A percentile compares a stretch with the other conserved stretches of the same genome.
Conservation (phyloP, 2,329 filamentous ascomycete genomes). For the Pseudogymnoascus sp. region DNA sequence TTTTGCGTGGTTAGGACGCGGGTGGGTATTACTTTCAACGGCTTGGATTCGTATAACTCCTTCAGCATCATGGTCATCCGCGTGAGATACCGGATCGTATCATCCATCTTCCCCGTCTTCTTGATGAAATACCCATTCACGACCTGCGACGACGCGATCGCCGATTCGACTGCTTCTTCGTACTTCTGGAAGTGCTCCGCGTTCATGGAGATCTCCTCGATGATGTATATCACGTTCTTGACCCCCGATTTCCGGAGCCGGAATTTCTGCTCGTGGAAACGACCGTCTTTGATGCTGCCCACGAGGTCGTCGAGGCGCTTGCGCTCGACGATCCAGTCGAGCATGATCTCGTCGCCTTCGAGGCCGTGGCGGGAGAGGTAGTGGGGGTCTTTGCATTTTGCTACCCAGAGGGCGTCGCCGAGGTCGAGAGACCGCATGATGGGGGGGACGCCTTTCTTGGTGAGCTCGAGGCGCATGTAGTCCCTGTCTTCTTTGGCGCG, state of each 20-base stretch:
- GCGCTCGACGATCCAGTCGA: constrained; percentile 75
- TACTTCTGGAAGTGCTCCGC: constrained; percentile 45
- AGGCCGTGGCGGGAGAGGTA: constrained; percentile 47
- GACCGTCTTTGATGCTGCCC: constrained; percentile 71
- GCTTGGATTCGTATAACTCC: constrained; percentile 50
- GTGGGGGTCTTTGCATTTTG: constrained; percentile 54
- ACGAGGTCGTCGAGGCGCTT: constrained; percentile 74
- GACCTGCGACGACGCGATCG: constrained; percentile 68
- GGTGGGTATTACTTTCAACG: constrained; percentile 58
- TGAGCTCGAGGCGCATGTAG: constrained; percentile 65
- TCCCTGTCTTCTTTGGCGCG: constrained; percentile 64
- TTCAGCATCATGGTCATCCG: constrained; percentile 62
- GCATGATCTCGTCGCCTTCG: constrained; percentile 60
- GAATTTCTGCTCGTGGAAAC: constrained; percentile 80
- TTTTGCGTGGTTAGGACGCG: constrained; percentile 52
- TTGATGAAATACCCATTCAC: constrained; percentile 75
- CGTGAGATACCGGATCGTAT: constrained; percentile 67
- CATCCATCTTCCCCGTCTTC: constrained; percentile 64
- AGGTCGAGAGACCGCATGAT: constrained; percentile 62
- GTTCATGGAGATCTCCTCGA: constrained; percentile 63
- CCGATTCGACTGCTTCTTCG: constrained; percentile 59
- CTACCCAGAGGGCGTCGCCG: constrained; percentile 73
- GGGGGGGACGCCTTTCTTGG: constrained; percentile 54
- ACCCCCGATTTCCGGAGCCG: constrained; percentile 63
- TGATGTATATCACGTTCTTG: constrained; percentile 68